Percentiles rank a stretch among this genome's conserved stretches.
These are phyloP conservation scores for Parachaetomium inaequale DNA, from an alignment of 495 filamentous ascomycete species.

Conservation along the genomic window DNA sequence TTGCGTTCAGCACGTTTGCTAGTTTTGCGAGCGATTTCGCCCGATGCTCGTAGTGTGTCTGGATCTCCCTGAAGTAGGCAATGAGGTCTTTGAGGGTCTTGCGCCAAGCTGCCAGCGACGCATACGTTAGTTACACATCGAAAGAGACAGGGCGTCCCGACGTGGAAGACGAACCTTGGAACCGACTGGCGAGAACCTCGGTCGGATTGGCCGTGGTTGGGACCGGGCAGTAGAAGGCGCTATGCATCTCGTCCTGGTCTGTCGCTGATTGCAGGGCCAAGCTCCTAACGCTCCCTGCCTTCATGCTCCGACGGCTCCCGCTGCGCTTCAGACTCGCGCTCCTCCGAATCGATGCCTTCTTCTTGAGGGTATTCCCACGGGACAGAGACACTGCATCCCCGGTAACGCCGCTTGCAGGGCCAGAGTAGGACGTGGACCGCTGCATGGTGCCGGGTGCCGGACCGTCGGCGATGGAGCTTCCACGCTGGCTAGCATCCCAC, in stretches of 20 bases:
- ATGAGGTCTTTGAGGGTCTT: constrained; percentile 95
- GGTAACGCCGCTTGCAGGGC: constrained; percentile 33
- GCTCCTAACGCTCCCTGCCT: constrained; percentile 77
- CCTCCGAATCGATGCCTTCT: constrained; percentile 73
- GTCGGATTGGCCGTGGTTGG: constrained; percentile 85
- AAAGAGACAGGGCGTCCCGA: neutral
- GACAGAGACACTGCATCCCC: constrained; percentile 49
- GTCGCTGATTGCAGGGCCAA: constrained; percentile 60
- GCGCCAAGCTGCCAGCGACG: constrained; percentile 67
- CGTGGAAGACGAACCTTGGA: constrained; percentile 65
- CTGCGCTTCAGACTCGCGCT: constrained; percentile 73
- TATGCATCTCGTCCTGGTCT: constrained; percentile 69
- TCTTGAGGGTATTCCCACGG: constrained; percentile 76
- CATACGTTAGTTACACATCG: constrained; percentile 12
- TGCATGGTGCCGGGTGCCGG: constrained; percentile 41
- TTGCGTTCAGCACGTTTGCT: constrained; percentile 78
- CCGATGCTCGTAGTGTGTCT: constrained; percentile 82
- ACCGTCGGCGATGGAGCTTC: constrained; percentile 56
- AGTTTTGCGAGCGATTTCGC: constrained; percentile 80
- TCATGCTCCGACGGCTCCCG: constrained; percentile 68
- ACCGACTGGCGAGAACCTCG: constrained; percentile 82
- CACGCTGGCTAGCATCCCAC: constrained; percentile 65
- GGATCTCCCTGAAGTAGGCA: constrained; percentile 89
- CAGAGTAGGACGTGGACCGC: constrained; percentile 45
- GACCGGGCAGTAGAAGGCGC: constrained; percentile 81